These are phyloP conservation scores for Colletotrichum costaricense DNA, from an alignment of 2,329 filamentous ascomycete genomes.

Conservation along the genomic window DNA sequence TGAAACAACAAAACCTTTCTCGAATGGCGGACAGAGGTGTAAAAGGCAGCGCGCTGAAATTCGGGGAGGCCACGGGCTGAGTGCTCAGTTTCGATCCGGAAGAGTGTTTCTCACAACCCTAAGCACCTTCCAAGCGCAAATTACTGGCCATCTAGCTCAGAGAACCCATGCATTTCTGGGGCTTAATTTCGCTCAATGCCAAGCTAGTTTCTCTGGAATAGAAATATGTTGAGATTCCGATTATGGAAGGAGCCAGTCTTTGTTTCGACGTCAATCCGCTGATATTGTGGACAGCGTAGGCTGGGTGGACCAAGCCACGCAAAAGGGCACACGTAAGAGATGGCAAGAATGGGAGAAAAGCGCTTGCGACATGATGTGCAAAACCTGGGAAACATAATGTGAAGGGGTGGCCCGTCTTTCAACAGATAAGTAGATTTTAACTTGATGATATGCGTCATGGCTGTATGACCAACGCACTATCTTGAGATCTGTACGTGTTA, in stretches of 20 bases:
- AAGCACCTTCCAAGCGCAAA: background rate
- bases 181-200: background rate
- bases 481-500: background rate
- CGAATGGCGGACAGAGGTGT: background rate
- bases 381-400: background rate
- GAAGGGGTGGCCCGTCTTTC: background rate
- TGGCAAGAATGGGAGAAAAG: background rate
- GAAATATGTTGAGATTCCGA: background rate
- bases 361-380: constrained; percentile 3
- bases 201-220: background rate
- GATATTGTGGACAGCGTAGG: background rate
- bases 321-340: background rate
- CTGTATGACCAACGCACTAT: background rate
- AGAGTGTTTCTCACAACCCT: background rate
- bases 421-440: background rate
- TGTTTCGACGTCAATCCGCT: background rate
- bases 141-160: background rate
- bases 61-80: background rate
- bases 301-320: constrained; percentile 4
- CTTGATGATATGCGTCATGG: background rate
- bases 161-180: background rate
- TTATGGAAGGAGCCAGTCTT: background rate
- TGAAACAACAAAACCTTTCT: background rate
- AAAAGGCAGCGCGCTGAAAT: background rate
- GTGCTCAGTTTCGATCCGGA: background rate